Percentiles rank a stretch among this genome's conserved stretches.
Evolutionary conservation across 345 rosid species (phyloP).

Genomic region (Sisymbrium altissimum): DNA sequence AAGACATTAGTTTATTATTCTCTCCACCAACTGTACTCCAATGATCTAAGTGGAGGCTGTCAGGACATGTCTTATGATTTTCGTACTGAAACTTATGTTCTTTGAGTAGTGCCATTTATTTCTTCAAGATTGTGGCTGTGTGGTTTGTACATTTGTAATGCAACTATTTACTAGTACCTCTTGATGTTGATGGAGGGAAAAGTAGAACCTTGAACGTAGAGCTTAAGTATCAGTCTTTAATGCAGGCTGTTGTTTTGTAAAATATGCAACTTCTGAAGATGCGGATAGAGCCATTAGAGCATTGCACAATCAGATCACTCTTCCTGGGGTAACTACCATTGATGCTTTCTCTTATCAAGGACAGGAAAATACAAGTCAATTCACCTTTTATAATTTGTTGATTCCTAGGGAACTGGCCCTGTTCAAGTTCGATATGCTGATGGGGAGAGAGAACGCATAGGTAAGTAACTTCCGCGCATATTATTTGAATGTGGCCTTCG

Average conservation of each 20-base stretch:
- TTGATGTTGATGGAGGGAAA: conserved; percentile 23
- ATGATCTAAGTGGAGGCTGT: conserved; percentile 24
- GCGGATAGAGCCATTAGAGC: conserved; percentile 97
- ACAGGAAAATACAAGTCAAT: neutral
- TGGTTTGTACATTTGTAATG: conserved; percentile 18
- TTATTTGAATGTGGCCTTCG: conserved; percentile 8
- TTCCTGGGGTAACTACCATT: conserved; percentile 76
- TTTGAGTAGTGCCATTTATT: conserved; percentile 11
- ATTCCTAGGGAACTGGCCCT: conserved; percentile 83
- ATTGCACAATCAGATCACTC: conserved; percentile 84
- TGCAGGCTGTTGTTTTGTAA: conserved; percentile 99
- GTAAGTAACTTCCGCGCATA: conserved; percentile 40
- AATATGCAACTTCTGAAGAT: conserved; percentile 86
- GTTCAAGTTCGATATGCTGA: conserved; percentile 99
- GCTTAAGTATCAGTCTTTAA: conserved; percentile 41
- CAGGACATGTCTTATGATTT: conserved; percentile 7
- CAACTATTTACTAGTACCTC: conserved; percentile 3
- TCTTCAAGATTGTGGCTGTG: neutral
- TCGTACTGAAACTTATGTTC: neutral
- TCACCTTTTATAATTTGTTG: conserved; percentile 19
- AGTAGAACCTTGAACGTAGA: conserved; percentile 34
- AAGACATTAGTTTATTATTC: conserved; percentile 14
- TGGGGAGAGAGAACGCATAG: conserved; percentile 97
- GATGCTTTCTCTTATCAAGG: conserved; percentile 14
- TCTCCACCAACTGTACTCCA: conserved; percentile 14